Percentiles rank a stretch among this genome's conserved stretches.
These are phyloP conservation scores for Crucihimalaya himalaica DNA, from an alignment of 345 rosid genomes.

Conservation along the genomic window DNA sequence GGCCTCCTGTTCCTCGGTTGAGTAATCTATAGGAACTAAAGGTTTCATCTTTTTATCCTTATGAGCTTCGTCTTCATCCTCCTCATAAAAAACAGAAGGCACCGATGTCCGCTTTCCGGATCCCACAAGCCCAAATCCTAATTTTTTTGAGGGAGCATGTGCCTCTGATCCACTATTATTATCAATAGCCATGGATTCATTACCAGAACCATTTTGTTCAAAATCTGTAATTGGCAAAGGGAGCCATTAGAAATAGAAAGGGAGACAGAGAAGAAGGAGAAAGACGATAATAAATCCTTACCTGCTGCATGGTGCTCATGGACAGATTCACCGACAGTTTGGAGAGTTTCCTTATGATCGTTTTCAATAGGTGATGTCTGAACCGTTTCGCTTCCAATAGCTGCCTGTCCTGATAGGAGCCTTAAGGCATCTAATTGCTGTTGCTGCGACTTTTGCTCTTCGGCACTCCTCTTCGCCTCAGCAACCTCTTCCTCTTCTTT, in stretches of 20 bases:
- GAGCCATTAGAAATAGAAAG: conserved; percentile 15
- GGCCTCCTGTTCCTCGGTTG: conserved; percentile 88
- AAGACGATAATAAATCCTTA: conserved; percentile 13
- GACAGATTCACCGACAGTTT: conserved; percentile 27
- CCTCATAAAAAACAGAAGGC: conserved; percentile 91
- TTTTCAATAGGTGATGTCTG: conserved; percentile 47
- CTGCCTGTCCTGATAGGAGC: conserved; percentile 51
- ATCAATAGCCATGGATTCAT: conserved; percentile 45
- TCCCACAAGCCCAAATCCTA: conserved; percentile 97
- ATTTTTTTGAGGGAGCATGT: conserved; percentile 66
- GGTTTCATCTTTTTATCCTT: conserved; percentile 95
- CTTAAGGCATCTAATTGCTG: conserved; percentile 61
- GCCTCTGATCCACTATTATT: conserved; percentile 52
- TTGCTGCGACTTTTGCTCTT: conserved; percentile 73
- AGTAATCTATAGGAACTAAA: conserved; percentile 94
- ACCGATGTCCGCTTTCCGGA: conserved; percentile 89
- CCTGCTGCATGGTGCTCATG: conserved; percentile 38
- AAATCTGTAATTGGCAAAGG: conserved; percentile 47
- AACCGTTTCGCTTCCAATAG: conserved; percentile 49
- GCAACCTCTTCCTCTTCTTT: conserved; percentile 85
- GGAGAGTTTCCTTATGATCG: conserved; percentile 46
- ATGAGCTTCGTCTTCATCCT: conserved; percentile 87
- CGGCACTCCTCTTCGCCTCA: conserved; percentile 74
- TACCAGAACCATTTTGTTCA: conserved; percentile 59
- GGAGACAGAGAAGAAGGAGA: background rate